Evolutionary conservation across 148 eudicot genomes (phyloP).

Genomic region (Chenopodium berlandieri): DNA sequence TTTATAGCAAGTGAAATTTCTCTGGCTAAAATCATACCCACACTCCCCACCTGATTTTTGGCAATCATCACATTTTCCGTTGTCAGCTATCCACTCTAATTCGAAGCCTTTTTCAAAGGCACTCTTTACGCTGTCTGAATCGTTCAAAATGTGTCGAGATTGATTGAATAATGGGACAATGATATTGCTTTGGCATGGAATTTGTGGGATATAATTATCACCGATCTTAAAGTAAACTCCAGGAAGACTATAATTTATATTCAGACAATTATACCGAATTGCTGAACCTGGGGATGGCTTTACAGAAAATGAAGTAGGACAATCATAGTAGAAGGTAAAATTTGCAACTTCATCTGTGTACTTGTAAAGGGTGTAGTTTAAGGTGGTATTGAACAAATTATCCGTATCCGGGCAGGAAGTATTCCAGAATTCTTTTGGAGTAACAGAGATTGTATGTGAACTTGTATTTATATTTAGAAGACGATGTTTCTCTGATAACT

Average conservation of each 20-base stretch:
- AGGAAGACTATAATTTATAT: too few species aligned
- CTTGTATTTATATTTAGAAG: constrained; percentile 26
- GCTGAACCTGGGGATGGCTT: background rate
- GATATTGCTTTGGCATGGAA: constrained; percentile 9
- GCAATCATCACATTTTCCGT: constrained; percentile 34
- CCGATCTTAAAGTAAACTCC: background rate
- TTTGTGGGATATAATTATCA: background rate
- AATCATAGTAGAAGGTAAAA: constrained; percentile 39
- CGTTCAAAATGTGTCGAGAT: background rate
- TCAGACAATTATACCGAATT: background rate
- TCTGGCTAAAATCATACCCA: constrained; percentile 32
- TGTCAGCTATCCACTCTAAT: constrained; percentile 40
- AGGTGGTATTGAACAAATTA: constrained; percentile 19
- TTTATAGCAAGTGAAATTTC: constrained; percentile 42
- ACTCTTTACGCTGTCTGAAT: background rate
- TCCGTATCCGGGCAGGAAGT: constrained; percentile 23
- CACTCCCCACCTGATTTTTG: constrained; percentile 42
- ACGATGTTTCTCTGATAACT: constrained; percentile 17
- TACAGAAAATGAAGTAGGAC: background rate
- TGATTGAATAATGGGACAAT: background rate
- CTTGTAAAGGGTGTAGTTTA: constrained; percentile 29
- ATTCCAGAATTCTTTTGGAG: constrained; percentile 2
- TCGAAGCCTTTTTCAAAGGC: constrained; percentile 43
- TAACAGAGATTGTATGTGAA: constrained; percentile 1
- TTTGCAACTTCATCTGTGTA: constrained; percentile 17